Evolutionary conservation across 2,329 filamentous ascomycete species (phyloP), one percentile per base, ranked within the genome.

Genomic region (Tolypocladium pustulatum): DNA sequence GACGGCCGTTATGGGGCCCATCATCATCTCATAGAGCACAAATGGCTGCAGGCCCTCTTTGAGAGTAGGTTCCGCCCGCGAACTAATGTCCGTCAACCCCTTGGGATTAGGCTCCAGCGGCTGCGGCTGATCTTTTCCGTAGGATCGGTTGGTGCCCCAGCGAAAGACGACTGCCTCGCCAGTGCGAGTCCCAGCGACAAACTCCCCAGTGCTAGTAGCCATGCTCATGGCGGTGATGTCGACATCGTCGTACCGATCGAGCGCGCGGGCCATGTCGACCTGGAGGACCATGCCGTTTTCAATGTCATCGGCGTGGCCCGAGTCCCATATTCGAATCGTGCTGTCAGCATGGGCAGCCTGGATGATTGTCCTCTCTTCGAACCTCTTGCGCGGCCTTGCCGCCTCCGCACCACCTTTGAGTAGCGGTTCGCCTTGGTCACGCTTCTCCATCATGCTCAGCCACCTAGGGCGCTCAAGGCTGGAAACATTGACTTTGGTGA

Each of bases 251-350:
- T 83, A 88, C n/a, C 90, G 84, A 57, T 88, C 89, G 5, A 97
- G 78, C 2, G 93, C 90, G 62, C 90, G 83, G 8, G 89, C 88
- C 41, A 97, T 78, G 67, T 99, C 93, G 7, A 96, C 85, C 73
- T 99, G 93, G 30, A 97, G 76, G 57, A 90, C 81, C 4, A 80
- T 78, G 15, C 84, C 81, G 66, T 97, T 97, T 72, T 99, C 94
- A 56, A 99, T 89, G 67, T 97, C 90, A 68, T 99, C 94, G 17
- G 85, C 89, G 67, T 96, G 89, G 0, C 94, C 94, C 25, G 88
- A 84, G 72, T 99, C 94, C 91, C 92, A 99, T 8, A 97, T 78
- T 37, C 92, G 82, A n/a, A 99, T 79, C 0, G 89, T 95, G 57
- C 92, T 91, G 72, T 99, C 94, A 3, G 88, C 91, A 71, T 99